These are phyloP conservation scores for Bipolaris victoriae DNA, from an alignment of 2,329 filamentous ascomycete genomes.

Conservation along the genomic window DNA sequence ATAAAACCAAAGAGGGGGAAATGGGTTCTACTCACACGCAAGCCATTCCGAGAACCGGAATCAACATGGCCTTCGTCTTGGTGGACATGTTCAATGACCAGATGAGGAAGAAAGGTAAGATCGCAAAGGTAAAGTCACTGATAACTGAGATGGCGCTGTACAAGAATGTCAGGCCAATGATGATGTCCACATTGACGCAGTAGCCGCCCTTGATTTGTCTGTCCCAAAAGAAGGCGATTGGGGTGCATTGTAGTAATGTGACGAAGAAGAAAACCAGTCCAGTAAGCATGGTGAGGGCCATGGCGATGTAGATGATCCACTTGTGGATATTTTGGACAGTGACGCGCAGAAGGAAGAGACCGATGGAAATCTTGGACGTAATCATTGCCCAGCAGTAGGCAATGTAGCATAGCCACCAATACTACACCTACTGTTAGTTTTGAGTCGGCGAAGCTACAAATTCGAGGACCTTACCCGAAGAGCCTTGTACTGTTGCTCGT, in stretches of 20 bases:
- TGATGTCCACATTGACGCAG: slow-evolving; percentile 51
- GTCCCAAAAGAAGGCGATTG: slow-evolving; percentile 58
- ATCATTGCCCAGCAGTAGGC: slow-evolving; percentile 44
- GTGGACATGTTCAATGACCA: slow-evolving; percentile 59
- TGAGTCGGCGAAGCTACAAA: not conserved
- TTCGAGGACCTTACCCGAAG: slow-evolving; percentile 31
- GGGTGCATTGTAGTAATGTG: slow-evolving; percentile 58
- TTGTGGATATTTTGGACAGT: slow-evolving; percentile 37
- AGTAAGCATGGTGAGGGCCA: slow-evolving; percentile 45
- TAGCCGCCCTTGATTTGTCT: slow-evolving; percentile 46
- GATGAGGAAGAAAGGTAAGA: slow-evolving; percentile 59
- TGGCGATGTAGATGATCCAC: slow-evolving; percentile 48
- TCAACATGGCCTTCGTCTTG: slow-evolving; percentile 56
- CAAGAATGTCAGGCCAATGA: slow-evolving; percentile 53
- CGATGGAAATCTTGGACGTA: slow-evolving; percentile 42
- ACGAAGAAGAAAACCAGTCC: slow-evolving; percentile 54
- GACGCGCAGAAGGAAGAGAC: slow-evolving; percentile 45
- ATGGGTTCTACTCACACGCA: slow-evolving; percentile 52
- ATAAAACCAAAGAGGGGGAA: not conserved
- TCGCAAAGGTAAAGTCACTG: slow-evolving; percentile 58
- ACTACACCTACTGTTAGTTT: slow-evolving; percentile 24
- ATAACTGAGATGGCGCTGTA: slow-evolving; percentile 56
- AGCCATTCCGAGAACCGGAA: slow-evolving; percentile 57
- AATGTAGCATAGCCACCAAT: slow-evolving; percentile 47
- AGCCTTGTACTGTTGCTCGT: slow-evolving; percentile 34